These are phyloP conservation scores for Imleria badia DNA, from an alignment of 768 basidiomycete species.

Conservation along the genomic window DNA sequence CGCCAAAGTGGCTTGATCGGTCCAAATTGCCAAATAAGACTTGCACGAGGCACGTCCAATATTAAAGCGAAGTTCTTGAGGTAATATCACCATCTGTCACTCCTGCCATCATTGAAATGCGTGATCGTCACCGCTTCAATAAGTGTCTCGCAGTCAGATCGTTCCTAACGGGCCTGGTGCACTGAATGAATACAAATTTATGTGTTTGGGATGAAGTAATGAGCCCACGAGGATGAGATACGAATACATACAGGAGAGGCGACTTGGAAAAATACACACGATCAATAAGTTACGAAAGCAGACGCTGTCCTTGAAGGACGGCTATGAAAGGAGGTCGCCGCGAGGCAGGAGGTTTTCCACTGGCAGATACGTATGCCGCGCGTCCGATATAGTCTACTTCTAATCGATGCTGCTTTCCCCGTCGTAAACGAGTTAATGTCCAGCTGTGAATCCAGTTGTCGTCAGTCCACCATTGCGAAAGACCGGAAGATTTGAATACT, in stretches of 20 bases:
- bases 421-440: slow-evolving; percentile 63
- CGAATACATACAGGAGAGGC: slow-evolving; percentile 33
- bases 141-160: slow-evolving; percentile 23
- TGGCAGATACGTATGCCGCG: slow-evolving; percentile 56
- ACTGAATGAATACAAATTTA: slow-evolving; percentile 17
- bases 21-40: slow-evolving; percentile 17
- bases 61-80: slow-evolving; percentile 28
- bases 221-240: slow-evolving; percentile 32
- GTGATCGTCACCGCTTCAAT: slow-evolving; percentile 32
- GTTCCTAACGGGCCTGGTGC: slow-evolving; percentile 26
- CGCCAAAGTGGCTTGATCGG: slow-evolving; percentile 19
- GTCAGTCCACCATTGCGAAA: background rate
- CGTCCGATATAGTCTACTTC: slow-evolving; percentile 70
- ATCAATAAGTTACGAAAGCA: slow-evolving; percentile 29
- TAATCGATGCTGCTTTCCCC: slow-evolving; percentile 59
- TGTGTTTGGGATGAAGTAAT: slow-evolving; percentile 19
- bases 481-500: slow-evolving; percentile 9
- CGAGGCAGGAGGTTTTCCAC: slow-evolving; percentile 46
- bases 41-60: slow-evolving; percentile 28
- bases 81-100: slow-evolving; percentile 33
- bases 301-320: slow-evolving; percentile 47
- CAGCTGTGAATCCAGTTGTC: slow-evolving; percentile 45
- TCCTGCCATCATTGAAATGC: slow-evolving; percentile 30
- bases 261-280: slow-evolving; percentile 25
- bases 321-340: slow-evolving; percentile 67